Base-by-base conservation (phyloP, 2,329 filamentous ascomycete genomes). In the Rutstroemia sp. region DNA sequence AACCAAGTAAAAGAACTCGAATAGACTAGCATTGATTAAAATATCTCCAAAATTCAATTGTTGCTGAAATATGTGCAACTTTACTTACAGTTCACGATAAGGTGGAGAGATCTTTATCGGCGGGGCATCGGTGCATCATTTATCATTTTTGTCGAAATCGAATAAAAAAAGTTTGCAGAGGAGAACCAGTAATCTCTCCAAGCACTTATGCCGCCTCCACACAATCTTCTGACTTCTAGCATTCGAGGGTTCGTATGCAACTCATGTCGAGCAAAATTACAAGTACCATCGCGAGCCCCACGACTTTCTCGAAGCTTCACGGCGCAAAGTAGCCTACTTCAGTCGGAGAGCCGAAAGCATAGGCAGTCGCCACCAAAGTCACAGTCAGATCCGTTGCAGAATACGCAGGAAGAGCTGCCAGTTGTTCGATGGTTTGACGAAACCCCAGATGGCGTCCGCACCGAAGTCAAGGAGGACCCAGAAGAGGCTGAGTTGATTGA, bases 121-220 rank as follows among this genome's bases (percentile, higher is more conserved):
- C 23, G 23, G 23, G 23, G 23, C 23, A 23, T n/a, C n/a, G n/a
- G n/a, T n/a, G n/a, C n/a, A n/a, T n/a, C n/a, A n/a, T n/a, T n/a
- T n/a, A n/a, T n/a, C n/a, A n/a, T n/a, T n/a, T n/a, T n/a, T n/a
- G n/a, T n/a, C n/a, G n/a, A n/a, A n/a, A n/a, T n/a, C n/a, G n/a
- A n/a, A n/a, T n/a, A 27, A 14, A 39, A 58, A 60, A 44, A 44
- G 41, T 44, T 44, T 44, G 60, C 23, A 23, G 3, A 3, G 23
- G 23, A n/a, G n/a, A n/a, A n/a, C n/a, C n/a, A n/a, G n/a, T n/a
- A n/a, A n/a, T n/a, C n/a, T n/a, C n/a, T n/a, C n/a, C n/a, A n/a
- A n/a, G n/a, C 59, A 64, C 65, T 58, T 63, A 70, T 69, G 68
- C 66, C 67, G 61, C 61, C 64, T 56, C 59, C 63, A 55, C 63